These are phyloP conservation scores for Scedosporium apiospermum DNA, from an alignment of 2,329 filamentous ascomycete genomes.

Conservation along the genomic window DNA sequence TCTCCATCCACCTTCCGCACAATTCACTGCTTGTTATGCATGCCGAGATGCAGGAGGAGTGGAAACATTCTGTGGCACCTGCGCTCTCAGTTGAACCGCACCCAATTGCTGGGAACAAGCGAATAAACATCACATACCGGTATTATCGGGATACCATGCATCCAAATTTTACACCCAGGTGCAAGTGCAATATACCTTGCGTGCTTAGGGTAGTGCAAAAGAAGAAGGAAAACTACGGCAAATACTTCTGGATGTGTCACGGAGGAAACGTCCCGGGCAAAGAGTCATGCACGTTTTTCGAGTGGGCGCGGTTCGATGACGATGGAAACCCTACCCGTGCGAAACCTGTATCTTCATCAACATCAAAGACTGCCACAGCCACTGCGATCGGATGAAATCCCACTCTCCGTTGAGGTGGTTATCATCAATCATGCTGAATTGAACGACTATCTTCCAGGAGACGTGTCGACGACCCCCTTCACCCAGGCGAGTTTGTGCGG, in stretches of 20 bases:
- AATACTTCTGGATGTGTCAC: slow-evolving; percentile 94
- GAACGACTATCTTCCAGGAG: too few relatives aligned
- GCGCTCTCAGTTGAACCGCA: slow-evolving; percentile 74
- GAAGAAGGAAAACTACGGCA: slow-evolving; percentile 65
- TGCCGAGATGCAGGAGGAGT: slow-evolving; percentile 93
- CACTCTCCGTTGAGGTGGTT: too few relatives aligned
- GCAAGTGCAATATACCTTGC: slow-evolving; percentile 60
- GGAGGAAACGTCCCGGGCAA: slow-evolving; percentile 60
- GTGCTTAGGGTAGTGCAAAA: slow-evolving; percentile 70
- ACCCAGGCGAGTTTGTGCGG: background rate
- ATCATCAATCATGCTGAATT: too few relatives aligned
- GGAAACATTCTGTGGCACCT: slow-evolving; percentile 82
- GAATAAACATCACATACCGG: slow-evolving; percentile 92
- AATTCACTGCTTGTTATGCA: slow-evolving; percentile 95
- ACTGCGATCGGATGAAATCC: background rate
- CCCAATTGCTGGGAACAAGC: slow-evolving; percentile 65
- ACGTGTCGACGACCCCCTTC: too few relatives aligned
- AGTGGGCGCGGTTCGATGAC: slow-evolving; percentile 80
- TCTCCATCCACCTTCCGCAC: slow-evolving; percentile 87
- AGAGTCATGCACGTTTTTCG: slow-evolving; percentile 65
- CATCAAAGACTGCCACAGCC: too few relatives aligned
- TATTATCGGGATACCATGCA: slow-evolving; percentile 72
- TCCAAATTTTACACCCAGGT: slow-evolving; percentile 68
- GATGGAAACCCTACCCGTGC: slow-evolving; percentile 61
- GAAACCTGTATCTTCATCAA: background rate